A percentile compares a stretch with the other conserved stretches of the same genome.
Evolutionary conservation across 192 early-diverging fungal species (phyloP).

Genomic region (Endogone sp.): DNA sequence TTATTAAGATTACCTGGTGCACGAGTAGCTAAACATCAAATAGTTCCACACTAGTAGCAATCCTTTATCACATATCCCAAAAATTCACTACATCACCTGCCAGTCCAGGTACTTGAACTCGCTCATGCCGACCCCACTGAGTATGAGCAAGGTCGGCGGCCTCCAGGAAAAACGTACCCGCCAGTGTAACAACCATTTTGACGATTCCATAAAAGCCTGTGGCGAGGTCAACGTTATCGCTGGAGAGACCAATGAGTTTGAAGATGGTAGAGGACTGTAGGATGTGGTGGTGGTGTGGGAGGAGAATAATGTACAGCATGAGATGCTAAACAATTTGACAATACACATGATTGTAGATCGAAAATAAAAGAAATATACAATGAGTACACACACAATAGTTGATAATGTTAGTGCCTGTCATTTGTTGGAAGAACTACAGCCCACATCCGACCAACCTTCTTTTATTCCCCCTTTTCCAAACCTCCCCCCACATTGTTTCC

Average conservation of each 20-base stretch:
- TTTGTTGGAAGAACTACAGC: conserved; percentile 77
- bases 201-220: conserved; percentile 36
- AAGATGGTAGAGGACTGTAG: conserved; percentile 15
- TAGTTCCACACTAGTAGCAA: not conserved
- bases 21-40: not conserved
- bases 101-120: conserved; percentile 14
- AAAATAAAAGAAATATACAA: no score
- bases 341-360: no score
- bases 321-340: no score
- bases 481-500: no score
- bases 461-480: conserved; percentile 1
- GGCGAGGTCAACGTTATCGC: conserved; percentile 21
- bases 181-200: conserved; percentile 19
- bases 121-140: conserved; percentile 21
- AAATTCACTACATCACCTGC: conserved; percentile 11
- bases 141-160: conserved; percentile 64
- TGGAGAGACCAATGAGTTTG: conserved; percentile 17
- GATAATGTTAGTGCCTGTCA: conserved; percentile 83
- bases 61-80: not conserved
- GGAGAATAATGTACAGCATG: conserved; percentile 23
- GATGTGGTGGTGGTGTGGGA: not conserved
- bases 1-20: not conserved
- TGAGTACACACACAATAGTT: conserved; percentile 60
- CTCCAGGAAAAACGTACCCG: conserved; percentile 51
- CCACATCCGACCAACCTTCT: conserved; percentile 39